Evolutionary conservation across 306 rosid genomes (phyloP), one percentile per base, ranked within the genome.

Genomic region (Vigna hirtella): DNA sequence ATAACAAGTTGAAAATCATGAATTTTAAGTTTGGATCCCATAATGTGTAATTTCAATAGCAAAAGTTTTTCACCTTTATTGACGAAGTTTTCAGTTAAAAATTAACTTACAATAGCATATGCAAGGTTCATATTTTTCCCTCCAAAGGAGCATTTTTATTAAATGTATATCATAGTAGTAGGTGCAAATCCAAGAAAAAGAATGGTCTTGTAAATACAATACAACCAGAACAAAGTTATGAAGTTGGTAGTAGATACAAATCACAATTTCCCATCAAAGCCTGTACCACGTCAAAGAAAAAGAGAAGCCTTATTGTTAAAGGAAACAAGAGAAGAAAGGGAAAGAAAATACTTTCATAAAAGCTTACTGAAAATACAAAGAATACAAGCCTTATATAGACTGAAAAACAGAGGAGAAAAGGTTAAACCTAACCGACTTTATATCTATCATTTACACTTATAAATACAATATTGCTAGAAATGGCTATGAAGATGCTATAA

Each of bases 61-160:
- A 30, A 32, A 64, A 30, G 5, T 50, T 50, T 17, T 28, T 1
- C 14, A 15, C 36, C 36, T 77, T 42, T 67, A 15, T 52, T 66
- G 81, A 24, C 55, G 50, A 65, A 76, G 26, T 6, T 36, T 76
- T 63, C 65, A 52, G n/a, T 66, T 65, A 77, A 77, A 65, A 65
- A 50, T 65, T 30, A 65, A 66, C 12, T 57, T 20, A 45, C 18
- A 43, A 43, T 43, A 58, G 12, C 14, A 26, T 26, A 42, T 15
- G 42, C 56, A 24, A 43, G 24, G 61, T 59, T 74, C 59, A 11
- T 59, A 45, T 48, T 74, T 59, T 57, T 10, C 47, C 47, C 43
- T 42, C 24, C 20, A 65, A 64, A 17, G 53, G 75, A 66, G 6
- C 47, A 50, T 59, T 13, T 68, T 36, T 61, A 38, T 26, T 24